phyloP scores from a whole-genome alignment of 2,329 filamentous ascomycete species.

The Periconia sp. region DNA sequence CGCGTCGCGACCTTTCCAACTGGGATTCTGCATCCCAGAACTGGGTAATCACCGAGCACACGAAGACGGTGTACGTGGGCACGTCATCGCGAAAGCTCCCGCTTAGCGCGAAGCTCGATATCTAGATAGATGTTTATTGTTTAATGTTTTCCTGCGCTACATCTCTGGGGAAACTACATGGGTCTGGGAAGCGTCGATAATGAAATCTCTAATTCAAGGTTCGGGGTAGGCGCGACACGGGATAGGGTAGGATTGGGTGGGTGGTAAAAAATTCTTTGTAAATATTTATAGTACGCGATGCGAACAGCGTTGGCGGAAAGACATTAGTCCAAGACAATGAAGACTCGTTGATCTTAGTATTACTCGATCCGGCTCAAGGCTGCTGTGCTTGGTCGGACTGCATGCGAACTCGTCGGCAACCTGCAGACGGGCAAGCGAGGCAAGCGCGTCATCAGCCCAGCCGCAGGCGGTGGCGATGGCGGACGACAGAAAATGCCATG shows the following conservation, averaged over 20 bases:
- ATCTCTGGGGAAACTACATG: not conserved
- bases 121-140: conserved; percentile 21
- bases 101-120: conserved; percentile 45
- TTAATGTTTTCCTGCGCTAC: conserved; percentile 8
- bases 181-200: not conserved
- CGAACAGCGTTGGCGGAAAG: not conserved
- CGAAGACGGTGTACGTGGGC: conserved; percentile 67
- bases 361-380: no score
- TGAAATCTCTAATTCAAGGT: conserved; percentile 4
- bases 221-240: not conserved
- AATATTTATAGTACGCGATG: conserved; percentile 4
- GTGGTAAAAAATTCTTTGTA: conserved; percentile 9
- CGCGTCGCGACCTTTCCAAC: conserved; percentile 82
- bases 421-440: not conserved
- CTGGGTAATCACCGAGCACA: conserved; percentile 71
- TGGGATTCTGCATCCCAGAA: conserved; percentile 84
- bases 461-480: no score
- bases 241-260: not conserved
- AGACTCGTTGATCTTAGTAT: not conserved
- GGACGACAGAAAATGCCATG: not conserved
- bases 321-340: not conserved
- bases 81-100: conserved; percentile 64
- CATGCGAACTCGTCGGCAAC: not conserved
- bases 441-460: conserved; percentile 4
- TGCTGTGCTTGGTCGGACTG: not conserved